phyloP scores from a whole-genome alignment of 176 grass and related monocot species.

The barley (Hordeum vulgare) region DNA sequence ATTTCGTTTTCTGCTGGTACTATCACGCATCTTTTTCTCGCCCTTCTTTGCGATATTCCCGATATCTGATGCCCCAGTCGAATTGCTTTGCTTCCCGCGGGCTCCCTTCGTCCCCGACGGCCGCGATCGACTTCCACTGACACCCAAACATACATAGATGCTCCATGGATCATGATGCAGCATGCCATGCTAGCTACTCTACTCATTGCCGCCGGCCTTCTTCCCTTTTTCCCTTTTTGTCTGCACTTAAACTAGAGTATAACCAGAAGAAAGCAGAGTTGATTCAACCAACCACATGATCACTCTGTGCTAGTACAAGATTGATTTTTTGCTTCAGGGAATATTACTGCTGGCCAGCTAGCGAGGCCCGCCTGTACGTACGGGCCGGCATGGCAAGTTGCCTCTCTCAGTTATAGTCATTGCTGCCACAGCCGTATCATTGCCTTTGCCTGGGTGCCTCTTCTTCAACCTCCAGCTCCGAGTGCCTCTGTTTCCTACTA shows the following conservation, averaged over 20 bases:
- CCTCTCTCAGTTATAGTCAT: background rate
- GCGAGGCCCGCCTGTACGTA: background rate
- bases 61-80: background rate
- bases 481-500: background rate
- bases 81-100: slow-evolving; percentile 20
- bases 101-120: background rate
- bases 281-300: slow-evolving; percentile 17
- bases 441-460: background rate
- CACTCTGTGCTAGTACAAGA: background rate
- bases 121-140: background rate
- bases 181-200: background rate
- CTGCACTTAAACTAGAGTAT: slow-evolving; percentile 17
- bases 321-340: slow-evolving; percentile 13
- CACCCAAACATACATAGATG: background rate
- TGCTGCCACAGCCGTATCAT: background rate
- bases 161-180: slow-evolving; percentile 29
- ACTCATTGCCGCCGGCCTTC: background rate
- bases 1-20: background rate
- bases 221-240: slow-evolving; percentile 22
- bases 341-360: background rate
- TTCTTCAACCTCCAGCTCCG: background rate
- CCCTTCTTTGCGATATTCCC: background rate
- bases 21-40: background rate
- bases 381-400: background rate
- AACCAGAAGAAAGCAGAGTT: slow-evolving; percentile 3